A percentile compares a stretch with the other conserved stretches of the same genome.
Conservation (phyloP, 805 yeast genomes). For the Candida maltosa region DNA sequence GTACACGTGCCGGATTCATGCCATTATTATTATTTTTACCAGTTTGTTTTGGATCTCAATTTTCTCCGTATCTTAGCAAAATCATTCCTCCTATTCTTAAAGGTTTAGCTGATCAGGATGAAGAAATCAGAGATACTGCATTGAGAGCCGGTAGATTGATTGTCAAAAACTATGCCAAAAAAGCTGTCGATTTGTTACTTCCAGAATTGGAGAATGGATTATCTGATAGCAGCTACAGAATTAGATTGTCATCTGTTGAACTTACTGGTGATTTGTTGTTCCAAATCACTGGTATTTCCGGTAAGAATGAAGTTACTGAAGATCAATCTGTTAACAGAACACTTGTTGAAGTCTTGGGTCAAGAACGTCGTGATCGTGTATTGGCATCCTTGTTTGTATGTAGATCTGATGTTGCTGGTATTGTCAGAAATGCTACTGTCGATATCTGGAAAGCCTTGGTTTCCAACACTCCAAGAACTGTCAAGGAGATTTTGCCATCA, state of each 20-base stretch:
- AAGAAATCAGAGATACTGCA: conserved; percentile 82
- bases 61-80: conserved; percentile 80
- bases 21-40: conserved; percentile 88
- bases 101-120: conserved; percentile 89
- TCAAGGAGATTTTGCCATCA: conserved; percentile 86
- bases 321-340: conserved; percentile 59
- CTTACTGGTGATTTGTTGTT: conserved; percentile 91
- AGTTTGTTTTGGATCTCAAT: conserved; percentile 88
- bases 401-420: conserved; percentile 85
- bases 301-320: conserved; percentile 66
- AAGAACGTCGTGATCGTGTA: conserved; percentile 82
- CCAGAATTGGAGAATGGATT: conserved; percentile 94
- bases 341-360: conserved; percentile 77
- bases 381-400: conserved; percentile 86
- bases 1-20: conserved; percentile 86
- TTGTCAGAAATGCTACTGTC: conserved; percentile 84
- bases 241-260: conserved; percentile 90
- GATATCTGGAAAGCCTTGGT: conserved; percentile 97
- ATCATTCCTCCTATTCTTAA: conserved; percentile 89
- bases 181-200: conserved; percentile 86
- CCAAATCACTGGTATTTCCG: conserved; percentile 89
- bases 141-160: conserved; percentile 89
- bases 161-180: conserved; percentile 85
- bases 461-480: conserved; percentile 91
- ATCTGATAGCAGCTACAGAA: conserved; percentile 77